Base-by-base conservation (phyloP, 352 stramenopile species). In the Pythium inflatum region DNA sequence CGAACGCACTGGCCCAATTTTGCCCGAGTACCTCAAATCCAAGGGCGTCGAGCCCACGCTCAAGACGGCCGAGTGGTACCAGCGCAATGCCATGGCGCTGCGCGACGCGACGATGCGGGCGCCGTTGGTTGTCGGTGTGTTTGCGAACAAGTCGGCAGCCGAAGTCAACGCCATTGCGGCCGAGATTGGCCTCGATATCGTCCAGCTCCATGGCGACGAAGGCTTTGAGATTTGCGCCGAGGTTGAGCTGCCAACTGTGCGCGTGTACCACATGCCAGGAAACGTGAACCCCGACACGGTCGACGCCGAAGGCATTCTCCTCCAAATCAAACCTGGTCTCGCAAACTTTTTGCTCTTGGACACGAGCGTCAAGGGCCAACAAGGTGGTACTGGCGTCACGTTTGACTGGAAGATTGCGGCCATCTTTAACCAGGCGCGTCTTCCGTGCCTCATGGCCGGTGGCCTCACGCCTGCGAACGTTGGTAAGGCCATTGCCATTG, bases 131-230 rank as follows among this genome's bases (percentile, higher is more conserved):
- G 88, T 97, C n/a, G 88, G 91, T 36, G 97, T 99, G 12, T 99
- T 99, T 80, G 93, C 97, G 55, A 98, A 99, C 86, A 93, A 99
- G 80, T 80, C 88, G 6, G 74, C 94, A 2, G 85, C 90, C n/a
- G 92, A 96, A 56, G 95, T 99, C 67, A 96, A 93, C 31, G 78
- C 85, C 56, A 85, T 98, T 66, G 91, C 94, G 1, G 73, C 88
- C 25, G 77, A 93, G 16, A 93, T 95, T 49, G 97, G 97, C 2
- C 73, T 99, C 28, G 98, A 99, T 75, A 81, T 99, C 36, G 93
- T 99, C 2, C 98, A 99, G 82, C 84, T 99, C 48, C 98, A 99
- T 69, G 97, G 97, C 28, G 87, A 97, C 62, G 98, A 99, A 78
- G 93, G 93, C 58, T 97, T 96, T 70, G 78, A 88, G 54, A 86